Evolutionary conservation across 371 early-diverging fungal genomes (phyloP).

Genomic region (Mortierella sp.): DNA sequence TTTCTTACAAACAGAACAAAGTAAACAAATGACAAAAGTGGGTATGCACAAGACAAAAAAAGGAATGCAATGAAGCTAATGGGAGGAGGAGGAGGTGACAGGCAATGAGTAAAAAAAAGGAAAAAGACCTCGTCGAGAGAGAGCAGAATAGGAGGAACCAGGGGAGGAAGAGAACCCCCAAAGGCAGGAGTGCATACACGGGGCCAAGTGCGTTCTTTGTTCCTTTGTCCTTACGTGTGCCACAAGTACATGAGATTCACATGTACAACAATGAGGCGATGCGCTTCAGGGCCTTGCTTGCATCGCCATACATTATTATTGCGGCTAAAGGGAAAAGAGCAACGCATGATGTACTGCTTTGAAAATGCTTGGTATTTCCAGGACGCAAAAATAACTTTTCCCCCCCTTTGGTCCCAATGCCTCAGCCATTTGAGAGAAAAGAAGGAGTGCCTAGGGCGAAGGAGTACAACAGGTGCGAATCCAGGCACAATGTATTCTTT

Average conservation of each 20-base stretch:
- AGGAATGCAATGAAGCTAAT: not conserved
- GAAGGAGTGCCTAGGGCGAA: not conserved
- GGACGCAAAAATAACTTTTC: not conserved
- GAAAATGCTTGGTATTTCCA: not conserved
- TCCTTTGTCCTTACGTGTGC: not conserved
- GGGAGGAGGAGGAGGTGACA: not conserved
- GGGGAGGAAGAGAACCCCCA: not conserved
- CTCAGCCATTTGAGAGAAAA: not conserved
- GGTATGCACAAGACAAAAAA: not conserved
- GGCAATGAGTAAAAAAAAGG: not conserved
- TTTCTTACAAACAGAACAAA: not conserved
- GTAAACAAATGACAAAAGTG: not conserved
- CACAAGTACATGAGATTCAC: not conserved
- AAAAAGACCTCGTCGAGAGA: not conserved
- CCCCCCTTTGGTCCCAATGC: not conserved
- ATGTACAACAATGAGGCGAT: conserved; percentile 5
- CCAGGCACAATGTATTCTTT: too few relatives aligned
- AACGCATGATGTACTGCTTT: not conserved
- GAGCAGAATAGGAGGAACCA: not conserved
- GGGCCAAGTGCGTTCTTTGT: too few relatives aligned
- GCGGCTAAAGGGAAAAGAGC: not conserved
- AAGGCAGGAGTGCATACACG: conserved; percentile 7
- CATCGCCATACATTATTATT: not conserved
- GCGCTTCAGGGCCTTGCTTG: not conserved
- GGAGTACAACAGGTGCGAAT: not conserved